Evolutionary conservation across 2,329 filamentous ascomycete genomes (phyloP).

Genomic region (Aulographum hederae): DNA sequence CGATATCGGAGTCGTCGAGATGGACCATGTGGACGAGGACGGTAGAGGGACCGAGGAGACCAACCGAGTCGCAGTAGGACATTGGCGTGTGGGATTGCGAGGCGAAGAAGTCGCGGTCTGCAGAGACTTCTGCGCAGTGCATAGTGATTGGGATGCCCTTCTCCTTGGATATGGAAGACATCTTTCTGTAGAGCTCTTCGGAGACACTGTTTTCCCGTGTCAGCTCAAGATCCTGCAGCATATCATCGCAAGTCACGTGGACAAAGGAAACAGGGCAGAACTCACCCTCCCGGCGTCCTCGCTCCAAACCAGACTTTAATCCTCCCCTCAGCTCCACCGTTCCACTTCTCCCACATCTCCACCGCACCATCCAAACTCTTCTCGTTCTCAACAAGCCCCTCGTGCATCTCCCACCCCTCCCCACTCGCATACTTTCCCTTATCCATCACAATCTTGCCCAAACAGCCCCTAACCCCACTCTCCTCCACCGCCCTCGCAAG

Average conservation of each 20-base stretch:
- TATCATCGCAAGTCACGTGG: too few species aligned
- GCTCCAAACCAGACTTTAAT: slow-evolving; percentile 21
- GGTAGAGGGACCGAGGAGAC: slow-evolving; percentile 22
- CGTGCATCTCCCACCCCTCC: slow-evolving; percentile 24
- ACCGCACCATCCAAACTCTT: slow-evolving; percentile 8
- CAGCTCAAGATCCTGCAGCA: neutral
- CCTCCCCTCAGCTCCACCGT: slow-evolving; percentile 15
- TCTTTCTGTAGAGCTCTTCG: slow-evolving; percentile 15
- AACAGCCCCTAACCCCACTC: slow-evolving; percentile 24
- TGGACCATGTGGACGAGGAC: slow-evolving; percentile 36
- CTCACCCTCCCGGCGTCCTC: slow-evolving; percentile 18
- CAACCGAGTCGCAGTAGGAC: slow-evolving; percentile 22
- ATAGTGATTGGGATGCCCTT: slow-evolving; percentile 19
- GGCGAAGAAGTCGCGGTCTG: slow-evolving; percentile 15
- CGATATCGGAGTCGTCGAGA: slow-evolving; percentile 25
- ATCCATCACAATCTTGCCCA: slow-evolving; percentile 27
- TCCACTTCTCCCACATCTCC: slow-evolving; percentile 17
- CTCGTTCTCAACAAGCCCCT: slow-evolving; percentile 18
- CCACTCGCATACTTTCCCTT: slow-evolving; percentile 24
- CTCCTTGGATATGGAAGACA: slow-evolving; percentile 13
- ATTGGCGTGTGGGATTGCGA: slow-evolving; percentile 20
- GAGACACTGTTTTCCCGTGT: slow-evolving; percentile 9
- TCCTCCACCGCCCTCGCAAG: slow-evolving; percentile 24
- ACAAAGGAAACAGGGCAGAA: too few species aligned
- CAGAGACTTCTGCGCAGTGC: slow-evolving; percentile 19